These are phyloP conservation scores for Suhomyces sp. DNA, from an alignment of 805 yeast species.

Conservation along the genomic window DNA sequence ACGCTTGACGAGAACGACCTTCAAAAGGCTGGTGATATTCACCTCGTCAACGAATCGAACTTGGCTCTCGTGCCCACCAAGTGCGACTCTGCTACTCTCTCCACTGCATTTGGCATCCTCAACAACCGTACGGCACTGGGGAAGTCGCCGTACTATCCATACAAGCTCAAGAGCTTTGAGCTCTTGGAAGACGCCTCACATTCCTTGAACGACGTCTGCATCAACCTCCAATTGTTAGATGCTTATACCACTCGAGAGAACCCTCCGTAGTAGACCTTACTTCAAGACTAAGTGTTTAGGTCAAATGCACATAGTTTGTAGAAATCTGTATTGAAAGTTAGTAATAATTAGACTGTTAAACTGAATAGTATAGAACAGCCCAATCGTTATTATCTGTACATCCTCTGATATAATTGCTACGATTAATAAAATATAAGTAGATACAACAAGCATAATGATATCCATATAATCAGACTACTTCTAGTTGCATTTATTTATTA, in stretches of 20 bases:
- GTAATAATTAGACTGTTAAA: too few relatives aligned
- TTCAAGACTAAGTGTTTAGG: too few relatives aligned
- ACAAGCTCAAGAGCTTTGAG: constrained; percentile 34
- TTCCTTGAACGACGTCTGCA: constrained; percentile 29
- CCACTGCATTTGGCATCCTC: constrained; percentile 1
- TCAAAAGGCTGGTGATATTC: constrained; percentile 29
- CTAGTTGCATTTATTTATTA: too few relatives aligned
- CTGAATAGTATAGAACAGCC: too few relatives aligned
- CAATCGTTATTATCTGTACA: too few relatives aligned
- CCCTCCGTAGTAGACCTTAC: constrained; percentile 14
- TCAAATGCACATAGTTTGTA: too few relatives aligned
- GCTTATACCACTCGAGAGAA: constrained; percentile 42
- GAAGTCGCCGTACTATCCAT: constrained; percentile 8
- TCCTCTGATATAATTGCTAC: too few relatives aligned
- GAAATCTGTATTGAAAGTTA: too few relatives aligned
- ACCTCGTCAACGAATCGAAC: constrained; percentile 26
- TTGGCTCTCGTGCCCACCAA: constrained; percentile 18
- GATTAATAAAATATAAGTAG: too few relatives aligned
- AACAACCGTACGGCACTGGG: neutral
- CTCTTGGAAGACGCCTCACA: constrained; percentile 34
- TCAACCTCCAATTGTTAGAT: constrained; percentile 38
- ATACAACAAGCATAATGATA: too few relatives aligned
- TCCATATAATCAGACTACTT: too few relatives aligned
- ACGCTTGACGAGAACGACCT: constrained; percentile 34
- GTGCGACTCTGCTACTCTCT: neutral